Base-by-base conservation (phyloP, 1,284 basidiomycete species). In the Boletus smithii region DNA sequence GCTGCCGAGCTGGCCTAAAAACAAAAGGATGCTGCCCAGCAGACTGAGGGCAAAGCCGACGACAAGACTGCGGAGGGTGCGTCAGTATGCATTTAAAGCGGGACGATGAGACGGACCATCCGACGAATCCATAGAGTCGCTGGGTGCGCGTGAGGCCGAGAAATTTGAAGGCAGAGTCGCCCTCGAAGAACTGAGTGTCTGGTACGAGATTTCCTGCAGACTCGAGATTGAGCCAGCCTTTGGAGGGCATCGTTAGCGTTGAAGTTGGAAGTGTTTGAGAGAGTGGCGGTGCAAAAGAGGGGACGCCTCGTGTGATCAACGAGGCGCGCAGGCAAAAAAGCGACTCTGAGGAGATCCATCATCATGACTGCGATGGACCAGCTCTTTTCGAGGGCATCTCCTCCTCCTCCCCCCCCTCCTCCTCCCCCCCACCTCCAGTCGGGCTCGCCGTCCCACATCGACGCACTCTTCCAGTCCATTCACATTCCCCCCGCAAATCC, bases 91-190 rank as follows among this genome's bases (percentile, higher is more conserved):
- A n/a, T n/a, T n/a, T n/a, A n/a, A n/a, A n/a, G n/a, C n/a, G 23
- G 23, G 23, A 8, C 23, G 24, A 10, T 26, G 24, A 10, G 20
- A 42, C 49, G 20, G 56, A 93, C 91, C 88, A 94, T 43, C 75
- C 85, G 41, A 76, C 69, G 57, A 95, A 95, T 2, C 91, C 91
- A 67, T 91, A 92, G 46, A 95, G 68, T 38, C 92, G 71, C 58
- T 91, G 86, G 31, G 75, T 88, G 56, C 83, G 76, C 9, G 91
- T 86, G 50, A 95, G 72, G 0, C 83, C 82, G 10, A 94, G 74
- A 53, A 81, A 83, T 42, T 76, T 79, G 75, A 92, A 95, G 9
- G 91, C 88, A 13, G 88, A 85, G 62, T 92, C 88, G 14, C 84
- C 86, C 64, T 88, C 87, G 55, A 88, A 89, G 71, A 86, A 85